phyloP scores from a whole-genome alignment of 371 early-diverging fungal species.

The Mucor plumbeus region DNA sequence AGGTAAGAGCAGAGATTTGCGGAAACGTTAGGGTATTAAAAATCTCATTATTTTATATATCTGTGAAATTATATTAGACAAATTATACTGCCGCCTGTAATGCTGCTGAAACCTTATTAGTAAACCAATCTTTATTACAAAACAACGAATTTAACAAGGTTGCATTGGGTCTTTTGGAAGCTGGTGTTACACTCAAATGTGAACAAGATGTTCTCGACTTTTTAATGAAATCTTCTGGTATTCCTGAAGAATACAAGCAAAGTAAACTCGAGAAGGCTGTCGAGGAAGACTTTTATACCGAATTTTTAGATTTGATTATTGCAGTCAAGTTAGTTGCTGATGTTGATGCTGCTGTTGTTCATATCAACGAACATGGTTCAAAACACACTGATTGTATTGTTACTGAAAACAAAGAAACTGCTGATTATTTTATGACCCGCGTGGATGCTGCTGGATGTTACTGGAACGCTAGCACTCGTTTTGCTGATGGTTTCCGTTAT shows the following conservation, averaged over 20 bases:
- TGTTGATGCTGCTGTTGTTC: constrained; percentile 83
- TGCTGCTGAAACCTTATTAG: constrained; percentile 89
- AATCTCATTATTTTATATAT: no score
- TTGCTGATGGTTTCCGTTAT: constrained; percentile 98
- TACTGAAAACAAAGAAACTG: constrained; percentile 74
- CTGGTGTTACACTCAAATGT: constrained; percentile 69
- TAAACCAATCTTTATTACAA: constrained; percentile 67
- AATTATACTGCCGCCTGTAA: constrained; percentile 97
- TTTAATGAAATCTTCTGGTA: constrained; percentile 23
- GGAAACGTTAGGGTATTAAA: no score
- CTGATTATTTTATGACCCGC: constrained; percentile 84
- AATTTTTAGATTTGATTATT: constrained; percentile 86
- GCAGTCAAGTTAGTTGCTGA: constrained; percentile 82
- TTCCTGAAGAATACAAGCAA: constrained; percentile 23
- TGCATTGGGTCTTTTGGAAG: constrained; percentile 58
- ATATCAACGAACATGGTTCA: constrained; percentile 91
- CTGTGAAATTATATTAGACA: constrained; percentile 49
- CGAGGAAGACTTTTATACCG: constrained; percentile 81
- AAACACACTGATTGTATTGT: constrained; percentile 96
- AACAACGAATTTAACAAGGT: constrained; percentile 53
- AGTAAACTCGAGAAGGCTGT: constrained; percentile 33
- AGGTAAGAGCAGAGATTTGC: constrained; percentile 49
- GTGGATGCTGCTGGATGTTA: constrained; percentile 98
- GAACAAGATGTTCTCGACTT: constrained; percentile 45
- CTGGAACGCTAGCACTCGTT: constrained; percentile 96